Base-by-base conservation (phyloP, 2,329 filamentous ascomycete species). In the Fusarium sp. region DNA sequence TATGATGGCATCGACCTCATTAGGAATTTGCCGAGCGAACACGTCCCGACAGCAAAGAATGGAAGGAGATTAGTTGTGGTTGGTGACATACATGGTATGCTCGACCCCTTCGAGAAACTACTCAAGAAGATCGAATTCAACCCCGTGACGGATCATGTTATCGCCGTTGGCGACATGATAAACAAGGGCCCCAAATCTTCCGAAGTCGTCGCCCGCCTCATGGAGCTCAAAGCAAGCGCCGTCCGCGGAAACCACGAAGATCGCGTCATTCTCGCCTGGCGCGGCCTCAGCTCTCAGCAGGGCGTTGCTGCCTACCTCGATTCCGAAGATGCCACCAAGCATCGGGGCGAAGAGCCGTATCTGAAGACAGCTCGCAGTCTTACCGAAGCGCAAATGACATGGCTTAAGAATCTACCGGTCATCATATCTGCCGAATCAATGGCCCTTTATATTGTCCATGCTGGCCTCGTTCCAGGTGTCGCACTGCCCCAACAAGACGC, bases 181-280 rank as follows among this genome's bases (percentile, higher is more conserved):
- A 90, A 90, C 75, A 97, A 97, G 79, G 94, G 95, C 1, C 93
- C 94, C 13, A 90, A 97, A 78, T 95, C 92, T 31, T 74, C 84
- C 1, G 93, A 90, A 36, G 92, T 97, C 1, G 84, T 98, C 46
- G 87, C 91, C 58, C 83, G 94, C 40, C 90, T 93, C 36, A 91
- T 93, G 76, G 80, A 86, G 15, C 80, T 95, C 36, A 87, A 87
- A 49, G 94, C 95, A 21, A 92, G 90, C 29, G 92, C 89, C 65
- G 93, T 98, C 11, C 90, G 95, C 49, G 96, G 96, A 18, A 97
- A 97, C 79, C 92, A 97, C 80, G 96, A 99, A 76, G 94, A 98
- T 76, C 86, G 89, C 21, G 84, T 97, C 20, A 84, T 98, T n/a
- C 84, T 90, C 11, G 85, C 89, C 2, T 86, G 89, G 75, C 63